Conservation (phyloP, 129 eudicot species). For the Logfia minima region DNA sequence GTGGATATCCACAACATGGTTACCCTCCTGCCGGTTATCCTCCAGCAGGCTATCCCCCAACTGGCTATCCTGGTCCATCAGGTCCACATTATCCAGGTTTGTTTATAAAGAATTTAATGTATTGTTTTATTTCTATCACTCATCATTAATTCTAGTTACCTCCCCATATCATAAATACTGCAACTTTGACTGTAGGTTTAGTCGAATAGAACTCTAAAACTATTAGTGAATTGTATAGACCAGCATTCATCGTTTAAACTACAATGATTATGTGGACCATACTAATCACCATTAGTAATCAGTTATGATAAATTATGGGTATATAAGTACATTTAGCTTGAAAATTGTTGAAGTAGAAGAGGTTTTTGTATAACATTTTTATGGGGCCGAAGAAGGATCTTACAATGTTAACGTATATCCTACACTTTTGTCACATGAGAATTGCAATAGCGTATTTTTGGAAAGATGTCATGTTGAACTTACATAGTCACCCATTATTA, state of each 20-base stretch:
- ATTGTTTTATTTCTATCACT: background rate
- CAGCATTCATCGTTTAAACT: background rate
- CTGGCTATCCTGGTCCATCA: conserved; percentile 56
- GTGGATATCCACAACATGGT: conserved; percentile 32
- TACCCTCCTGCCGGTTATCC: conserved; percentile 52
- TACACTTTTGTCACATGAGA: too few species aligned
- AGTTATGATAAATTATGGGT: background rate
- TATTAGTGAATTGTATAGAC: background rate
- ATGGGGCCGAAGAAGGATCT: background rate
- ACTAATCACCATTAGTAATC: background rate
- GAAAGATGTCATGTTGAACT: background rate
- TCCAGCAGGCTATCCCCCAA: conserved; percentile 47
- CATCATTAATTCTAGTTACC: background rate
- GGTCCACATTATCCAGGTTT: conserved; percentile 54
- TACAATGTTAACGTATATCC: background rate
- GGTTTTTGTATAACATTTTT: background rate
- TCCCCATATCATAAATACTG: background rate
- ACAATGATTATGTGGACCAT: background rate
- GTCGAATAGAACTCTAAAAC: conserved; percentile 5
- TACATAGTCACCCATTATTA: background rate
- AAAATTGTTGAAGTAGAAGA: background rate
- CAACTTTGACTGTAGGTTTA: conserved; percentile 3
- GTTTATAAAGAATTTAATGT: background rate
- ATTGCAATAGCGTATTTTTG: background rate
- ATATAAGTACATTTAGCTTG: background rate